A percentile compares a stretch with the other conserved stretches of the same genome.
These are phyloP conservation scores for Silene latifolia DNA, from an alignment of 148 eudicot species.

Conservation along the genomic window DNA sequence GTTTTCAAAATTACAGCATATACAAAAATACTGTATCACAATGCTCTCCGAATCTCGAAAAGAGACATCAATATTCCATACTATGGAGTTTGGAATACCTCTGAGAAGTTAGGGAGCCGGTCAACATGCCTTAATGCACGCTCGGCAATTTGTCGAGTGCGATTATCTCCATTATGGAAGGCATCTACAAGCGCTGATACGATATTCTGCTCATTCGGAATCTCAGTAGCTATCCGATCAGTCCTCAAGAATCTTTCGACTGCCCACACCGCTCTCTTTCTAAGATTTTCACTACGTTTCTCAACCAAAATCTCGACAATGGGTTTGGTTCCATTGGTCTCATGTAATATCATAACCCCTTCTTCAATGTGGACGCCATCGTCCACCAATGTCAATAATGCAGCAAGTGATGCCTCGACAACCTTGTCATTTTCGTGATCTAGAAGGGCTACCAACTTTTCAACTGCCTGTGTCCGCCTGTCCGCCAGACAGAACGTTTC, in stretches of 20 bases:
- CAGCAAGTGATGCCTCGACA: constrained; percentile 85
- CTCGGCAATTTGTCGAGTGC: constrained; percentile 87
- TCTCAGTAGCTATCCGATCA: constrained; percentile 55
- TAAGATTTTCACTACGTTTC: constrained; percentile 68
- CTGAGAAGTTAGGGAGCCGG: constrained; percentile 88
- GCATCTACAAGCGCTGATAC: constrained; percentile 84
- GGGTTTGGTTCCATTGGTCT: constrained; percentile 60
- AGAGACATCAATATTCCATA: neutral
- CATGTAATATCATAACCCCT: constrained; percentile 49
- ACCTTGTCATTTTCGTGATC: constrained; percentile 78
- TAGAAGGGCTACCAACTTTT: constrained; percentile 63
- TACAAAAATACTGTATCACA: neutral
- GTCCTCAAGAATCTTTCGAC: constrained; percentile 71
- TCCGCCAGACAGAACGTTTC: constrained; percentile 72
- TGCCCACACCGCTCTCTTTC: constrained; percentile 76
- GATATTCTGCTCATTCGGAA: constrained; percentile 64
- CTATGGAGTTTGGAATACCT: constrained; percentile 58
- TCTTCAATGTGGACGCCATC: constrained; percentile 65
- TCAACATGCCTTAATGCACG: constrained; percentile 79
- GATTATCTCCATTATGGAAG: constrained; percentile 74
- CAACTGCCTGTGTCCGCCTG: constrained; percentile 65
- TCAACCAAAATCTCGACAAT: constrained; percentile 68
- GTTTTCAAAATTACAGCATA: neutral
- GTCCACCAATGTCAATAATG: constrained; percentile 67
- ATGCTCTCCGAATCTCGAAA: neutral